A percentile compares a stretch with the other conserved stretches of the same genome.
Conservation (phyloP, 2,329 filamentous ascomycete genomes). For the Phialocephala sp. region DNA sequence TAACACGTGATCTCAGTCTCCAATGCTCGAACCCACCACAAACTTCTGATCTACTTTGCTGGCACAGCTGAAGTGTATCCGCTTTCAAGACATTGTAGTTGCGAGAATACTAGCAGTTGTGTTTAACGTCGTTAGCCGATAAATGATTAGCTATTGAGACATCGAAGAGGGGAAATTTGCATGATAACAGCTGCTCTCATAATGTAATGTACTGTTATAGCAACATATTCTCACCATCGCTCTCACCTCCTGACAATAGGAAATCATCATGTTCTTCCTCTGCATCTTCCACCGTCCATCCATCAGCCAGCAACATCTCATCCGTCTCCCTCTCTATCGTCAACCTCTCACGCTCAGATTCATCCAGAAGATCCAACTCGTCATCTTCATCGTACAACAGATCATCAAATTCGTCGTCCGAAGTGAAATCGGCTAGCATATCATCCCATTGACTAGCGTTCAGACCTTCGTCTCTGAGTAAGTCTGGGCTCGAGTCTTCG, state of each 20-base stretch:
- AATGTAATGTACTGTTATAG: background rate
- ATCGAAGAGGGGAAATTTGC: background rate
- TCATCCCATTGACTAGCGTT: background rate
- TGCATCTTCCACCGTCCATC: constrained; percentile 1
- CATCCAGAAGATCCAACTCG: constrained; percentile 24
- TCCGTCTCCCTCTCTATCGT: constrained; percentile 31
- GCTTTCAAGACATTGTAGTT: too few relatives aligned
- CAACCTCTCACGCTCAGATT: constrained; percentile 27
- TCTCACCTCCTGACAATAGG: background rate
- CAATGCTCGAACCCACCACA: background rate
- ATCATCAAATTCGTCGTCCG: constrained; percentile 9
- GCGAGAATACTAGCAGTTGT: background rate
- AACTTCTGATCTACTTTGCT: background rate
- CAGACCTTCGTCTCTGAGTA: background rate
- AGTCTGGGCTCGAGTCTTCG: background rate
- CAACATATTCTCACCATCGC: constrained; percentile 2
- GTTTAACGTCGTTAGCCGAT: background rate
- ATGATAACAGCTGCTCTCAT: background rate
- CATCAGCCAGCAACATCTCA: constrained; percentile 33
- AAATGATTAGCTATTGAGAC: background rate
- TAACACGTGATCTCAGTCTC: background rate
- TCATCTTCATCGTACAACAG: background rate
- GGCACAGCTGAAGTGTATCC: background rate
- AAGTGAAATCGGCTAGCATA: constrained; percentile 1
- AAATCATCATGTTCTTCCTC: constrained; percentile 1